Evolutionary conservation across 192 early-diverging fungal genomes (phyloP).

Genomic region (Podila horticola): DNA sequence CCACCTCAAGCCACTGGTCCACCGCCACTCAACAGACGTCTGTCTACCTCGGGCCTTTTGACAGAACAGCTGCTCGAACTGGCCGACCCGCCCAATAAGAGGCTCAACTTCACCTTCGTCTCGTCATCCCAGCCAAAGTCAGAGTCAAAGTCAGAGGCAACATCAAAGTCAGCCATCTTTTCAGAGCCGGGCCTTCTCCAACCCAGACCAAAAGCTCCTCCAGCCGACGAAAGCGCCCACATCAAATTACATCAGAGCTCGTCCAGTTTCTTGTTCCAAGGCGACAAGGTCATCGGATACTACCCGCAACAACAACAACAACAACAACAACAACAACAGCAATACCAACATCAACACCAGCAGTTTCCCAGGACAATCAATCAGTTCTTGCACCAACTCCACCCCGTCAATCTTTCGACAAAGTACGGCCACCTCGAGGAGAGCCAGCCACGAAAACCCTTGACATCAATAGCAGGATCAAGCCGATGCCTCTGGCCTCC

Average conservation of each 20-base stretch:
- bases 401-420: not conserved
- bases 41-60: not conserved
- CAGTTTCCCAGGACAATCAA: not conserved
- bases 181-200: slow-evolving; percentile 1
- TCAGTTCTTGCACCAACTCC: not conserved
- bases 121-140: not conserved
- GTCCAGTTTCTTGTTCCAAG: not conserved
- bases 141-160: not conserved
- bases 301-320: not conserved
- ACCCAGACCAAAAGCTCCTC: not conserved
- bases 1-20: not conserved
- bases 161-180: not conserved
- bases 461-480: slow-evolving; percentile 40
- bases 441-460: slow-evolving; percentile 6
- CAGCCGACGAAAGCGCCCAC: not conserved
- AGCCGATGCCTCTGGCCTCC: slow-evolving; percentile 49
- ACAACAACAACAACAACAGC: not conserved
- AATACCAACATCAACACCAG: not conserved
- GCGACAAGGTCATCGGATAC: not conserved
- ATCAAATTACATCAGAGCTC: not conserved
- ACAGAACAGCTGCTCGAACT: not conserved
- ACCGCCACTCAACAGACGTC: not conserved
- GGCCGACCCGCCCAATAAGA: not conserved
- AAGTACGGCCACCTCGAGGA: not conserved
- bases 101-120: not conserved